Percentiles rank a stretch among this genome's conserved stretches.
Conservation (phyloP, 2,329 filamentous ascomycete genomes). For the Ustulina deusta region DNA sequence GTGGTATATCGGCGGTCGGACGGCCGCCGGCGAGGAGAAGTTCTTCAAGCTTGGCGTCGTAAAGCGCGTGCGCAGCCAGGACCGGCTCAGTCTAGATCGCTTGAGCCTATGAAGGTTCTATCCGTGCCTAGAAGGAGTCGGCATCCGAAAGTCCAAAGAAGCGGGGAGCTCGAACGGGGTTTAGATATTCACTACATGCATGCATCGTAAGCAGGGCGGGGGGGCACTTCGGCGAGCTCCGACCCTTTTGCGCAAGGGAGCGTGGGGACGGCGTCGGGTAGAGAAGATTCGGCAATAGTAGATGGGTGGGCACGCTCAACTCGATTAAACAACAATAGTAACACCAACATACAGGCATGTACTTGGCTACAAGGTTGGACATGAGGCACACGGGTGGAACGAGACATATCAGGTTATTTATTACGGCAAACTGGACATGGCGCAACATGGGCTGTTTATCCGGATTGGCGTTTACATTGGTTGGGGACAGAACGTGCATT, state of each 20-base stretch:
- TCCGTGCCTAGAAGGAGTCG: too few relatives aligned
- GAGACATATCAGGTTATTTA: not conserved
- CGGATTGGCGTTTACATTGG: slow-evolving; percentile 32
- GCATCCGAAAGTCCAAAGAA: not conserved
- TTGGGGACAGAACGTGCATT: slow-evolving; percentile 16
- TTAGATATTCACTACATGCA: slow-evolving; percentile 14
- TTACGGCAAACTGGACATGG: slow-evolving; percentile 26
- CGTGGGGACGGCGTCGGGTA: not conserved
- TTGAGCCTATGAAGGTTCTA: slow-evolving; percentile 71
- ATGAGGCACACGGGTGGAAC: not conserved
- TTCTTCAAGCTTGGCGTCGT: slow-evolving; percentile 86
- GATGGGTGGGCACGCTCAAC: slow-evolving; percentile 3
- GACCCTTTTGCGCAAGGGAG: not conserved
- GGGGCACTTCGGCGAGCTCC: not conserved
- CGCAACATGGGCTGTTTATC: slow-evolving; percentile 21
- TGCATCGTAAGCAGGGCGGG: not conserved
- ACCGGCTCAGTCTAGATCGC: slow-evolving; percentile 79
- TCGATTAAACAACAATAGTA: slow-evolving; percentile 12
- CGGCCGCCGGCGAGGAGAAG: slow-evolving; percentile 80
- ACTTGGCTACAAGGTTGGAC: slow-evolving; percentile 24
- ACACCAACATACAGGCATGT: slow-evolving; percentile 23
- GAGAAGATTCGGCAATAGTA: slow-evolving; percentile 14
- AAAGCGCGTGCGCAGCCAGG: slow-evolving; percentile 77
- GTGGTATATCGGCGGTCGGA: slow-evolving; percentile 84
- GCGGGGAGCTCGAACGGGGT: not conserved